Percentiles rank a stretch among this genome's conserved stretches.
These are phyloP conservation scores for Populus hybrid DNA, from an alignment of 441 rosid genomes.

Conservation along the genomic window DNA sequence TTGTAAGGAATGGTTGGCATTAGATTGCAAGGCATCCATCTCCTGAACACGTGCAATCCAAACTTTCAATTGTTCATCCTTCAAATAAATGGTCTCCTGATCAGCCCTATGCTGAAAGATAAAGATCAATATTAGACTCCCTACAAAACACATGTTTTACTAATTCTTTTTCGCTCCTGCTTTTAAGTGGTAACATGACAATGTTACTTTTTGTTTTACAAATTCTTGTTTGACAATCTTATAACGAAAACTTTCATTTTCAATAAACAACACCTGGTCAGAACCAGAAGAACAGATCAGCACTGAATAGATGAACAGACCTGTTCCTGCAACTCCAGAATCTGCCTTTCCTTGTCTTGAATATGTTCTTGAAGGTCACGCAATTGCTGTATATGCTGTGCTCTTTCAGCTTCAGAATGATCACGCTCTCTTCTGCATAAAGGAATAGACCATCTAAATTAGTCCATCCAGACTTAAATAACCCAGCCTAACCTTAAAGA, in stretches of 20 bases:
- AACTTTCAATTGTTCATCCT: constrained; percentile 85
- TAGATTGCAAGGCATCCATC: constrained; percentile 83
- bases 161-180: background rate
- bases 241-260: background rate
- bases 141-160: background rate
- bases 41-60: constrained; percentile 88
- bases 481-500: background rate
- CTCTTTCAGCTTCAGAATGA: constrained; percentile 94
- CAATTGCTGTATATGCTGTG: constrained; percentile 74
- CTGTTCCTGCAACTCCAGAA: constrained; percentile 87
- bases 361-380: constrained; percentile 82
- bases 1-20: constrained; percentile 69
- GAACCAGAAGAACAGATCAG: background rate
- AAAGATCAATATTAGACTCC: constrained; percentile 25
- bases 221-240: background rate
- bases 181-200: background rate
- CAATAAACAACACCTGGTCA: background rate
- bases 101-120: constrained; percentile 81
- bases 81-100: constrained; percentile 76
- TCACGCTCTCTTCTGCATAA: constrained; percentile 91
- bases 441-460: constrained; percentile 13
- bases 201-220: background rate
- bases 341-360: constrained; percentile 91
- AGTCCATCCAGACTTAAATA: background rate
- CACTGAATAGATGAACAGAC: constrained; percentile 31